Percentiles rank a stretch among this genome's conserved stretches.
Conservation (phyloP, 306 rosid genomes). For the Lithocarpus polystachyus region DNA sequence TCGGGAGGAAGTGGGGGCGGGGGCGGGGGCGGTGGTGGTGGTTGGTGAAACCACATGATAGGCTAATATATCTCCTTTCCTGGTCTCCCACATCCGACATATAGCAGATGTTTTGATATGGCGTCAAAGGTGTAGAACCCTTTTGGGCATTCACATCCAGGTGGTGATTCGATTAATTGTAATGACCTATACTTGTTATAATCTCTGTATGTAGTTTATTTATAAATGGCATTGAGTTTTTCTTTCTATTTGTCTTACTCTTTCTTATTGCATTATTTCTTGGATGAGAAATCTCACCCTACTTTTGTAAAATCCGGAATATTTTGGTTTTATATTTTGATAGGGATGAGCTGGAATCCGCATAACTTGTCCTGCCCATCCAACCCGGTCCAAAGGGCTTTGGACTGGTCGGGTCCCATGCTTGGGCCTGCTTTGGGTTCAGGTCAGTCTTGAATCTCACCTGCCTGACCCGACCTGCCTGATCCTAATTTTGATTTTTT, state of each 20-base stretch:
- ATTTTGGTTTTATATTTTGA: too few species aligned
- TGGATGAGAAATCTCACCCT: too few species aligned
- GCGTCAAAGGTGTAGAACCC: background rate
- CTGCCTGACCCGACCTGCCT: too few species aligned
- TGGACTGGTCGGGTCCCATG: too few species aligned
- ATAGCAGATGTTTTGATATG: background rate
- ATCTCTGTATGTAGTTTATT: background rate
- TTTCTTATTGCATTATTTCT: too few species aligned
- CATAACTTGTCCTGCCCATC: too few species aligned
- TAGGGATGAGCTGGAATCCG: too few species aligned
- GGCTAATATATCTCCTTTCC: background rate
- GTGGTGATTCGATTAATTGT: background rate
- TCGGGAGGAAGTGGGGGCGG: constrained; percentile 25
- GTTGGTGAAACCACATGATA: constrained; percentile 32
- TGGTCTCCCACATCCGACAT: background rate
- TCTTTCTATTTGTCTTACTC: background rate
- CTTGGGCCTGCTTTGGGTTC: too few species aligned
- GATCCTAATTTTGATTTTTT: too few species aligned
- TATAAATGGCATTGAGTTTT: background rate
- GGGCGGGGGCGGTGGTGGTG: constrained; percentile 11
- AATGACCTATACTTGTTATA: background rate
- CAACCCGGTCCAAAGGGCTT: too few species aligned
- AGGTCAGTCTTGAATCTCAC: too few species aligned
- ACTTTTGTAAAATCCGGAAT: too few species aligned
- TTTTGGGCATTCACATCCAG: background rate